Evolutionary conservation across 495 filamentous ascomycete genomes (phyloP).

Genomic region (Penicillium macrosclerotiorum): DNA sequence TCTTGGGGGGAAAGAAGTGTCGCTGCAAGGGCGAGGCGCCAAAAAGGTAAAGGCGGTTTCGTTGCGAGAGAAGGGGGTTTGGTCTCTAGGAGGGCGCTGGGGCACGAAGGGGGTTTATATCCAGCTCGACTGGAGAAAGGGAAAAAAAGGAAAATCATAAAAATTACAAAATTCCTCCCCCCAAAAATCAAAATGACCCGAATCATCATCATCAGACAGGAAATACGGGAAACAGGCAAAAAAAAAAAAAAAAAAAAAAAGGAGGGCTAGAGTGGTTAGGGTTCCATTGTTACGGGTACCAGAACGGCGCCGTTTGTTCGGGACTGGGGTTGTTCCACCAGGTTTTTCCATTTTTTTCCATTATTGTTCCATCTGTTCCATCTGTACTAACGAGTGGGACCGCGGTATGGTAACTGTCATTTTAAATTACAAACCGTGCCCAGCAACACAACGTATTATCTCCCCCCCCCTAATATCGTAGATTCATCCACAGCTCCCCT

Average conservation of each 20-base stretch:
- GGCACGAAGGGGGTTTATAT: background rate
- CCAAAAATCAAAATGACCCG: slow-evolving; percentile 14
- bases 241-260: slow-evolving; percentile 2
- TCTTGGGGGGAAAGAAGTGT: background rate
- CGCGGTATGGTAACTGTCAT: no score
- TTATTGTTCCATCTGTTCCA: no score
- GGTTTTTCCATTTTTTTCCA: slow-evolving; percentile 11
- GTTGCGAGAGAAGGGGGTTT: slow-evolving; percentile 6
- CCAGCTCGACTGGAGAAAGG: background rate
- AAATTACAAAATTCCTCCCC: no score
- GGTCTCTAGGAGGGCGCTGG: no score
- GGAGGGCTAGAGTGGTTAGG: slow-evolving; percentile 21
- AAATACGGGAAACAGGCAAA: slow-evolving; percentile 11
- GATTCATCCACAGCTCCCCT: no score
- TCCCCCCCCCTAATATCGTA: no score
- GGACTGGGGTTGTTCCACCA: slow-evolving; percentile 20
- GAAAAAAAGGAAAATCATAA: no score
- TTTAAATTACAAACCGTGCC: no score
- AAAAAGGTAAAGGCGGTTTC: background rate
- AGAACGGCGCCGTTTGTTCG: slow-evolving; percentile 17
- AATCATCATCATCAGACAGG: slow-evolving; percentile 23
- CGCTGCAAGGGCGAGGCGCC: slow-evolving; percentile 1
- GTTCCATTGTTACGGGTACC: slow-evolving; percentile 26
- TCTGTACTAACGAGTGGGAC: no score
- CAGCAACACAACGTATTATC: no score